Conservation (phyloP, 2,329 filamentous ascomycete genomes). For the Claviceps africana region DNA sequence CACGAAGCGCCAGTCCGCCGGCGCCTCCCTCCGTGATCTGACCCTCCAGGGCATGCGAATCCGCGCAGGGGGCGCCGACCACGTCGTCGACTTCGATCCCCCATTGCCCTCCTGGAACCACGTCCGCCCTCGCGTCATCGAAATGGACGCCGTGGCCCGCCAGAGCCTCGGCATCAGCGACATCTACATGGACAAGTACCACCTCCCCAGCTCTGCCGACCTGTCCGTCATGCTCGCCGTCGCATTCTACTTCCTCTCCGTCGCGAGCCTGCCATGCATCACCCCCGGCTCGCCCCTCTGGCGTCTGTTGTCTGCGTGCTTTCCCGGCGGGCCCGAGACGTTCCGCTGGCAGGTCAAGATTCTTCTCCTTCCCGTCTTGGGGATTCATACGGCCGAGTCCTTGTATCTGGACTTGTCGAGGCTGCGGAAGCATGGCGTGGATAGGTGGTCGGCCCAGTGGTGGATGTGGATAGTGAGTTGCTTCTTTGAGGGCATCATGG, state of each 20-base stretch:
- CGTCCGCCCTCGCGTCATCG: slow-evolving; percentile 54
- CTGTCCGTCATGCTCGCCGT: slow-evolving; percentile 40
- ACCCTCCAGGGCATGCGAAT: slow-evolving; percentile 50
- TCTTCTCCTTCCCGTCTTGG: slow-evolving; percentile 45
- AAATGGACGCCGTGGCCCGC: slow-evolving; percentile 49
- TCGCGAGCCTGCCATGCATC: slow-evolving; percentile 34
- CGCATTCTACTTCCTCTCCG: slow-evolving; percentile 37
- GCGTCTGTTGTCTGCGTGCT: slow-evolving; percentile 32
- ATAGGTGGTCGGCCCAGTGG: slow-evolving; percentile 34
- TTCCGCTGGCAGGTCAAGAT: slow-evolving; percentile 45
- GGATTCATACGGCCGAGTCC: slow-evolving; percentile 53
- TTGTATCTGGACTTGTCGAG: slow-evolving; percentile 32
- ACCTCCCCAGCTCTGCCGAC: slow-evolving; percentile 29
- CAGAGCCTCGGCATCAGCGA: slow-evolving; percentile 43
- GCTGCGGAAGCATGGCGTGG: slow-evolving; percentile 34
- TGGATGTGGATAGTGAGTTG: slow-evolving; percentile 37
- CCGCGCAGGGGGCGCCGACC: slow-evolving; percentile 28
- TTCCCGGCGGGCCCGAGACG: slow-evolving; percentile 43
- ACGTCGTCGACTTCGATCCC: slow-evolving; percentile 51
- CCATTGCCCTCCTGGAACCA: slow-evolving; percentile 56
- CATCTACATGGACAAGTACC: slow-evolving; percentile 27
- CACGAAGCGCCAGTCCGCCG: slow-evolving; percentile 33
- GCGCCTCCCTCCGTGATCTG: slow-evolving; percentile 48
- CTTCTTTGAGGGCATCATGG: slow-evolving; percentile 39
- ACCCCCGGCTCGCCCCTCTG: slow-evolving; percentile 36